phyloP scores from a whole-genome alignment of 2,329 filamentous ascomycete species.

The Colletotrichum cuscutae region DNA sequence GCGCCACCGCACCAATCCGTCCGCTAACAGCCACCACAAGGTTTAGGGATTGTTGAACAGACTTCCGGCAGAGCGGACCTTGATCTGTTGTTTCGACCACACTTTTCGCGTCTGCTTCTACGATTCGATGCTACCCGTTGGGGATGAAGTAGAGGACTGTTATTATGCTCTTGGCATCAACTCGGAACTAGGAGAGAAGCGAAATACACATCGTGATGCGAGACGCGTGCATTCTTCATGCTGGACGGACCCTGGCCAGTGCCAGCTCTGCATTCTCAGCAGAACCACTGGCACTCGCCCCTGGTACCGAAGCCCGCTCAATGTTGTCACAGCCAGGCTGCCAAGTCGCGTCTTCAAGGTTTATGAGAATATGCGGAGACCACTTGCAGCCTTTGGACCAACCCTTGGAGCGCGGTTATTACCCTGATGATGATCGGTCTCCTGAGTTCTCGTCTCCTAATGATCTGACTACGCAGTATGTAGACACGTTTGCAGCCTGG shows the following conservation, averaged over 20 bases:
- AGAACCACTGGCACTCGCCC: neutral
- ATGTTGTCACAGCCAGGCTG: slow-evolving; percentile 11
- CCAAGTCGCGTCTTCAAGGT: slow-evolving; percentile 3
- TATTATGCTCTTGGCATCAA: neutral
- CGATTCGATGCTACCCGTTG: neutral
- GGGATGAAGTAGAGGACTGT: neutral
- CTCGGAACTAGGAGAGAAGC: neutral
- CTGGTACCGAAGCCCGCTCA: slow-evolving; percentile 1
- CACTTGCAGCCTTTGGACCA: neutral
- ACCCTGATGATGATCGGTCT: neutral
- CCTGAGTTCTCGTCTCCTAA: neutral
- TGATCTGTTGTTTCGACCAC: slow-evolving; percentile 7
- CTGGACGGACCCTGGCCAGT: neutral
- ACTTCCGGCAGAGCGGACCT: neutral
- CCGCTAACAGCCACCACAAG: slow-evolving; percentile 3
- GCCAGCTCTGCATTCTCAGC: slow-evolving; percentile 5
- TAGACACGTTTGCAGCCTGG: neutral
- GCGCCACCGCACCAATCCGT: slow-evolving; percentile 5
- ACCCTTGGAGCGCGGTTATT: neutral
- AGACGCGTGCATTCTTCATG: slow-evolving; percentile 10
- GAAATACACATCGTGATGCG: slow-evolving; percentile 2
- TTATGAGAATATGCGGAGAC: neutral
- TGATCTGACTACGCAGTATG: neutral
- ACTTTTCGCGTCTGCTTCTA: neutral
- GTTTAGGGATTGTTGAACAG: slow-evolving; percentile 9